Evolutionary conservation across 1,139 yeast species (phyloP), one percentile per base, ranked within the genome.

Genomic region (Debaryomycetaceae sp.): DNA sequence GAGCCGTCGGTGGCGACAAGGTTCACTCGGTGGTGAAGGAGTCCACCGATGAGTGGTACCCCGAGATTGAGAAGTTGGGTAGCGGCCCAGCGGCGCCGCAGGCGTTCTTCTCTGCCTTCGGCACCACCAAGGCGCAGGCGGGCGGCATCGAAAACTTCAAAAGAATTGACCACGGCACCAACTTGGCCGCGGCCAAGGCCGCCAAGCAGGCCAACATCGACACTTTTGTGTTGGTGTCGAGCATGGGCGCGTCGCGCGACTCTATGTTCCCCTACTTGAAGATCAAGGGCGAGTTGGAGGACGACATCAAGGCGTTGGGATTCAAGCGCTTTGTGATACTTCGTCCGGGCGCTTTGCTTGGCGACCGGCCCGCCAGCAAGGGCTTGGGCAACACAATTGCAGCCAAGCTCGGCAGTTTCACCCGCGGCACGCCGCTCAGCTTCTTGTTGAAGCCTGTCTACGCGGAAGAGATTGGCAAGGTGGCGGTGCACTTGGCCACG

Each of bases 111-210:
- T 72, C 84, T 2, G 75, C 78, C 0, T 70, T 85, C 44, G 94
- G 88, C n/a, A 82, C 95, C 11, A 84, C 94, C 1, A 65, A 71
- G 32, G 78, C 72, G 1, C 65, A 58, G 12, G 94, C 88, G 3
- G 91, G 91, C n/a, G 61, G 76, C 3, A 34, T 39, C 10, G 83
- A 71, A 17, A 69, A 75, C 15, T 88, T 83, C 55, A 65, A 67
- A 40, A 63, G 65, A 41, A 77, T 84, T 39, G 95, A 85, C 46
- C 72, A 78, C 44, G 93, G 83, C 29, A 58, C 78, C 41, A 84
- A 83, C 47, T 54, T 71, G 25, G 73, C 64, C 19, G 56, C 79
- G 25, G 91, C 93, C 4, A 68, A 74, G 45, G 79, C 78, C 5
- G 94, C 94, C 1, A 79, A 75, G 48, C 74, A 61, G 4, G 68